Evolutionary conservation across 2,329 filamentous ascomycete species (phyloP), one percentile per base, ranked within the genome.

Genomic region (Xylaria sp.): DNA sequence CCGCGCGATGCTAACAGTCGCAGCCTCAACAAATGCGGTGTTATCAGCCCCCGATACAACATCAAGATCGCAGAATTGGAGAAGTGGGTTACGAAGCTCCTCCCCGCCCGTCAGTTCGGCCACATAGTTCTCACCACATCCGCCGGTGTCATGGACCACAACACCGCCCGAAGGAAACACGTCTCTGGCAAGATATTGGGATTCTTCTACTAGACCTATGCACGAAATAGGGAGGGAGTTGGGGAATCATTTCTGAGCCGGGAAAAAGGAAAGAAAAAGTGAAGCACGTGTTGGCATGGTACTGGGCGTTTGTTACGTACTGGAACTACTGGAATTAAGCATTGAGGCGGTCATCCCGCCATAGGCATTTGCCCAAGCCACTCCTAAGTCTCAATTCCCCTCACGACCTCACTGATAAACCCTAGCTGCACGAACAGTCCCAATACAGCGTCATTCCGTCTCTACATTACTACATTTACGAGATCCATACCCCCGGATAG

Each of bases 41-140:
- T 69, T 52, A 69, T 69, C 44, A 69, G 52, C 66, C 66, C 66
- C 34, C 66, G 66, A 58, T 69, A 65, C 62, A 69, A 69, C 66
- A 46, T 69, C 51, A 68, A 68, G 66, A 65, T 68, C 28, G 50
- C 58, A 37, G 44, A 69, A 34, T 10, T 69, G 2, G 66, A 69
- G 66, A 69, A 69, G 44, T 69, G 66, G 66, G 66, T 69, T 48
- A 65, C 51, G 10, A 65, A 65, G 62, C 66, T 69, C 25, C 57
- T 69, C 6, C 66, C 66, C 39, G 57, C 66, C 23, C 66, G 66
- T 69, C 66, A 69, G 31, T 69, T 69, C 62, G 66, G 66, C 52
- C 66, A 69, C 58, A 65, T 69, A 52, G 66, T 69, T 37, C 66
- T 69, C 34, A 69, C 66, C 52, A 69, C 66, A 39, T 69, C 66